Percentiles rank a stretch among this genome's conserved stretches.
phyloP scores from a whole-genome alignment of 148 eudicot species.

The Hydrangea macrophylla region DNA sequence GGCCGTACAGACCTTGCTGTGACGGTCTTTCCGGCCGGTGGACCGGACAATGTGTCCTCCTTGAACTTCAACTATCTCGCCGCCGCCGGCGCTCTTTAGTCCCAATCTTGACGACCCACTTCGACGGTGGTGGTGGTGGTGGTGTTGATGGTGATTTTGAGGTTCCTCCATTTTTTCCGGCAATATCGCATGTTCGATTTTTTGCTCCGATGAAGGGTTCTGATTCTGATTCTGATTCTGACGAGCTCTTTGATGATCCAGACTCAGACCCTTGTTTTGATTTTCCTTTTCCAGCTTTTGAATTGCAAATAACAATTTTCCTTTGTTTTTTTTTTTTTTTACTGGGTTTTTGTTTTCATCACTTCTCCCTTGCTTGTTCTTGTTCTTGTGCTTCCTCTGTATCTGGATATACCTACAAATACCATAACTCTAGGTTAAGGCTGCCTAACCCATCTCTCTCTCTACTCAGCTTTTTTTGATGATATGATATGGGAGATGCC shows the following conservation, averaged over 20 bases:
- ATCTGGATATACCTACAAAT: constrained; percentile 25
- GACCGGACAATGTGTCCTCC: constrained; percentile 94
- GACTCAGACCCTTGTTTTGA: constrained; percentile 47
- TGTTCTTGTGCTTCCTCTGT: neutral
- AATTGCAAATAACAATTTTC: constrained; percentile 17
- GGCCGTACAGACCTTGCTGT: constrained; percentile 88
- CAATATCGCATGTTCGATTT: constrained; percentile 40
- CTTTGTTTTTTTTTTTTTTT: too few relatives aligned
- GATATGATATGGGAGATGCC: too few relatives aligned
- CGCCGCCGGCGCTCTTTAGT: constrained; percentile 41
- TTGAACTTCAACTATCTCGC: constrained; percentile 85
- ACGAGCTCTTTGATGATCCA: constrained; percentile 58
- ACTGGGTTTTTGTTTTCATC: constrained; percentile 5
- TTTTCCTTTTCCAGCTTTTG: constrained; percentile 59
- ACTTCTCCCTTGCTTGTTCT: constrained; percentile 10
- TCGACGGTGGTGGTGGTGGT: constrained; percentile 16
- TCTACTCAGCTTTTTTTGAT: neutral
- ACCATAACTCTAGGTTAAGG: constrained; percentile 28
- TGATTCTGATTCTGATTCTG: constrained; percentile 18
- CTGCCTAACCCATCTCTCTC: constrained; percentile 32
- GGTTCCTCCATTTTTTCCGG: constrained; percentile 47
- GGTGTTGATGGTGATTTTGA: constrained; percentile 3
- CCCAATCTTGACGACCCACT: constrained; percentile 38
- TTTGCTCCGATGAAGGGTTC: constrained; percentile 12
- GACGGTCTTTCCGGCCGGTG: constrained; percentile 81